A percentile compares a stretch with the other conserved stretches of the same genome.
Evolutionary conservation across 1,284 basidiomycete species (phyloP).

Genomic region (Naganishia cerealis): DNA sequence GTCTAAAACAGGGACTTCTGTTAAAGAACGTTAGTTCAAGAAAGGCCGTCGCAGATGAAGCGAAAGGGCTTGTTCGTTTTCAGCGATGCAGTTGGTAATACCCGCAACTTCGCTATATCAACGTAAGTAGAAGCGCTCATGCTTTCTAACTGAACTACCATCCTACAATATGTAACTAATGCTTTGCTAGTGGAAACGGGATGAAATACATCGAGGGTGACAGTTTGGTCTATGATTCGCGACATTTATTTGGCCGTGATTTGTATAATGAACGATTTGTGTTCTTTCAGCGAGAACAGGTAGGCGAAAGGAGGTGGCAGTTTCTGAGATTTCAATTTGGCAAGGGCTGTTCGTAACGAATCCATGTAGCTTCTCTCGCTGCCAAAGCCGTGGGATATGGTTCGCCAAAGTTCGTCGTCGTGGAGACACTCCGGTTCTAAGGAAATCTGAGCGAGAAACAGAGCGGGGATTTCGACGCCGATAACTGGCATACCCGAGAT

Average conservation of each 20-base stretch:
- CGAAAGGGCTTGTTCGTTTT: neutral
- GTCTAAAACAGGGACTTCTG: neutral
- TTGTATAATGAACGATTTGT: conserved; percentile 21
- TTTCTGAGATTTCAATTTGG: neutral
- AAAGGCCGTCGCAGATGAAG: neutral
- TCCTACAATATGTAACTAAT: neutral
- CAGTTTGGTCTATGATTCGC: neutral
- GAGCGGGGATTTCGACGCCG: conserved; percentile 46
- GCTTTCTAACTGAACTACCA: neutral
- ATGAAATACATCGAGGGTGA: neutral
- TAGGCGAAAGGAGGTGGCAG: conserved; percentile 23
- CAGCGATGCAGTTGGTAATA: neutral
- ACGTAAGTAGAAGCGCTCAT: too few relatives aligned
- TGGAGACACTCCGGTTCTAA: conserved; percentile 46
- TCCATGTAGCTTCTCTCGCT: conserved; percentile 26
- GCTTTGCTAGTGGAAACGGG: neutral
- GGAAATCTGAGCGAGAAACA: conserved; percentile 43
- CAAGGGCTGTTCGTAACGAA: conserved; percentile 12
- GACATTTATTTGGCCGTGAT: neutral
- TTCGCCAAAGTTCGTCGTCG: conserved; percentile 50
- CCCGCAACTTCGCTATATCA: too few relatives aligned
- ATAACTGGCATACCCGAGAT: conserved; percentile 44
- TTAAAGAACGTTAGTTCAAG: neutral
- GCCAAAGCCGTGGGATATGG: conserved; percentile 25
- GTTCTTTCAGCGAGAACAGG: conserved; percentile 28